A percentile compares a stretch with the other conserved stretches of the same genome.
These are phyloP conservation scores for Coniochaeta ligniaria DNA, from an alignment of 2,329 filamentous ascomycete species.

Conservation along the genomic window DNA sequence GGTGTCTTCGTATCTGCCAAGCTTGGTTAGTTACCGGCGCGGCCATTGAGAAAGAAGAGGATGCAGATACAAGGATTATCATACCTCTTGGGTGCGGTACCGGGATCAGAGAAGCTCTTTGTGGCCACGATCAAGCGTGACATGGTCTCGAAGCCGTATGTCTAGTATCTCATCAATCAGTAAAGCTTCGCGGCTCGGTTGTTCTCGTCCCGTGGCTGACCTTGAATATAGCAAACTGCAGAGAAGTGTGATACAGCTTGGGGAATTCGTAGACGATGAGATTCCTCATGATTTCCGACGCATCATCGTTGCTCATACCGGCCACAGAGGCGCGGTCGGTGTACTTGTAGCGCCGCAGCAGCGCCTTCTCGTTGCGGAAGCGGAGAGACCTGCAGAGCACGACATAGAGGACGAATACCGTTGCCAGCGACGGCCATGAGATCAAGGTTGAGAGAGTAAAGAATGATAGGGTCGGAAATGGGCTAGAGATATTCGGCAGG, in stretches of 20 bases:
- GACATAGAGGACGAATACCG: conserved; percentile 21
- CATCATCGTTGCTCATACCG: conserved; percentile 34
- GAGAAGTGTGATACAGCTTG: conserved; percentile 24
- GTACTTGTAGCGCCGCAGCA: conserved; percentile 23
- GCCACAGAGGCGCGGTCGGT: conserved; percentile 26
- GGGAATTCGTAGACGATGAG: conserved; percentile 28
- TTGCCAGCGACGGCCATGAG: conserved; percentile 1
- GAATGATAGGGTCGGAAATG: neutral
- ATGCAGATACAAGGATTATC: neutral
- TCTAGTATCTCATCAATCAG: conserved; percentile 16
- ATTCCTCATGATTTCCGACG: conserved; percentile 33
- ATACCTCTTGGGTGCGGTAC: conserved; percentile 27
- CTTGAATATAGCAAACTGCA: conserved; percentile 34
- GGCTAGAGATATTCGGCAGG: neutral
- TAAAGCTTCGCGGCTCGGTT: neutral
- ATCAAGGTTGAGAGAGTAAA: neutral
- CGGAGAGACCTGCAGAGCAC: conserved; percentile 27
- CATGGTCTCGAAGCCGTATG: conserved; percentile 30
- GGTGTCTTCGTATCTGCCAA: conserved; percentile 33
- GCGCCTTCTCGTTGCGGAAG: conserved; percentile 23
- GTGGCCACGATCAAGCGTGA: conserved; percentile 26
- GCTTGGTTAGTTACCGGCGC: neutral
- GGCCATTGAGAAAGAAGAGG: neutral
- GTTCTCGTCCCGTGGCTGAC: conserved; percentile 10
- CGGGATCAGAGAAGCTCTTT: conserved; percentile 24